A percentile compares a stretch with the other conserved stretches of the same genome.
Evolutionary conservation across 176 grass and related monocot species (phyloP).

Genomic region (Bolboschoenus planiculmis): DNA sequence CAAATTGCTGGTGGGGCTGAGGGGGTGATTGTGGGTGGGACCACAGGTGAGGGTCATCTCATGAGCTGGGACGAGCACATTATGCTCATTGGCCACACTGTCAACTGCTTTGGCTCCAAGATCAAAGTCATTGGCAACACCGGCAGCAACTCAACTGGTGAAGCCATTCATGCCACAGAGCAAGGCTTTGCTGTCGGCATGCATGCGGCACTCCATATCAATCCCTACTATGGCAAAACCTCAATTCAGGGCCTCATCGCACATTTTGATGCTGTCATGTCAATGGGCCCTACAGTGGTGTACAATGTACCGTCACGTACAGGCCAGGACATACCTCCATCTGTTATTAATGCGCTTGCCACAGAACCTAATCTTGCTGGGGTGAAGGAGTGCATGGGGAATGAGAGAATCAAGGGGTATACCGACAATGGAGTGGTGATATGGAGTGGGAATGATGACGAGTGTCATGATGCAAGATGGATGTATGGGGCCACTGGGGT

Average conservation of each 20-base stretch:
- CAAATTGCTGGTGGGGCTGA: slow-evolving; percentile 66
- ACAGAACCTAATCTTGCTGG: slow-evolving; percentile 61
- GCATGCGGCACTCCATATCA: slow-evolving; percentile 94
- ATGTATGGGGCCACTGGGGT: slow-evolving; percentile 59
- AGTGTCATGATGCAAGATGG: slow-evolving; percentile 91
- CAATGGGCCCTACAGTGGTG: slow-evolving; percentile 85
- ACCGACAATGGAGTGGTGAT: slow-evolving; percentile 48
- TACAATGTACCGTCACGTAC: slow-evolving; percentile 85
- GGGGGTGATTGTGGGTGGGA: slow-evolving; percentile 90
- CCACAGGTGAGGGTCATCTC: slow-evolving; percentile 85
- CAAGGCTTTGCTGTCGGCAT: slow-evolving; percentile 96
- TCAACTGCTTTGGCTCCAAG: slow-evolving; percentile 87
- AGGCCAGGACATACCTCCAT: slow-evolving; percentile 75
- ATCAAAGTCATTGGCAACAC: slow-evolving; percentile 97
- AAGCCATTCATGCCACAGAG: slow-evolving; percentile 85
- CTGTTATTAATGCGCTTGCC: slow-evolving; percentile 44
- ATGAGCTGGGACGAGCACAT: slow-evolving; percentile 99
- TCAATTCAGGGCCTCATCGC: slow-evolving; percentile 55
- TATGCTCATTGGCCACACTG: slow-evolving; percentile 93
- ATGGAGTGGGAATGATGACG: slow-evolving; percentile 88
- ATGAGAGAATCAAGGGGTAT: slow-evolving; percentile 63
- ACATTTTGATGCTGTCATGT: slow-evolving; percentile 77
- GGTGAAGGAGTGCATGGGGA: slow-evolving; percentile 84
- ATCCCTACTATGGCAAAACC: slow-evolving; percentile 97
- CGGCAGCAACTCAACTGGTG: slow-evolving; percentile 86